These are phyloP conservation scores for Suhomyces faveliae DNA, from an alignment of 805 yeast species.

Conservation along the genomic window DNA sequence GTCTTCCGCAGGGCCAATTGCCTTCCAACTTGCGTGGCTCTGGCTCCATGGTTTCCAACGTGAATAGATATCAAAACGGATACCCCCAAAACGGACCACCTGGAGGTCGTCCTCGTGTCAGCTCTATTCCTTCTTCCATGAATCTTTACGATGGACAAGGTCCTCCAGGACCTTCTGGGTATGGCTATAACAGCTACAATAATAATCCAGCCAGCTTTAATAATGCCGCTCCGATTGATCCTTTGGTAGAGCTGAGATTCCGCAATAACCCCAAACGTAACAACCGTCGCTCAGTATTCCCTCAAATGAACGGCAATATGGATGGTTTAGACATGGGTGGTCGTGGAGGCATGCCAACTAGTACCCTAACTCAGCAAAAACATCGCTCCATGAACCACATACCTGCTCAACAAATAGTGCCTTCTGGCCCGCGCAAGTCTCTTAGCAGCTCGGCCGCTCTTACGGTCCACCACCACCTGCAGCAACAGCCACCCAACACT, in stretches of 20 bases:
- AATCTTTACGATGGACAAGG: slow-evolving; percentile 14
- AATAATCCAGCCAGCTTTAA: slow-evolving; percentile 11
- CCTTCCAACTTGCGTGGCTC: slow-evolving; percentile 26
- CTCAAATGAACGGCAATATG: slow-evolving; percentile 29
- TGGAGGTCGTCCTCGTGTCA: slow-evolving; percentile 10
- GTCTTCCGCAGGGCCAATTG: slow-evolving; percentile 22
- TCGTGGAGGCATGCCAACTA: slow-evolving; percentile 48
- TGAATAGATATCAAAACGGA: slow-evolving; percentile 9
- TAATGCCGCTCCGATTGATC: slow-evolving; percentile 27
- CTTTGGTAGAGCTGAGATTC: slow-evolving; percentile 24
- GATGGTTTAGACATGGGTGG: slow-evolving; percentile 43
- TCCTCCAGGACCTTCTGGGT: background rate
- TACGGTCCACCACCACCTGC: background rate
- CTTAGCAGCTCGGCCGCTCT: background rate
- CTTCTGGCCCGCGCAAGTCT: background rate
- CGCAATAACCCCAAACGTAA: slow-evolving; percentile 25
- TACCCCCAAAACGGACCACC: slow-evolving; percentile 15
- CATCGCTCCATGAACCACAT: slow-evolving; percentile 11
- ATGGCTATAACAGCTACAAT: background rate
- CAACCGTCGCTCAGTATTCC: slow-evolving; percentile 38
- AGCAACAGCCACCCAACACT: background rate
- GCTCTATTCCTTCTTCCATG: slow-evolving; percentile 15
- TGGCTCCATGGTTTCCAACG: slow-evolving; percentile 16
- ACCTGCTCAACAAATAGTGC: slow-evolving; percentile 1
- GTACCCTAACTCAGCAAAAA: slow-evolving; percentile 12